phyloP scores from a whole-genome alignment of 208 protist species.

The Wallacemonas sp. region DNA sequence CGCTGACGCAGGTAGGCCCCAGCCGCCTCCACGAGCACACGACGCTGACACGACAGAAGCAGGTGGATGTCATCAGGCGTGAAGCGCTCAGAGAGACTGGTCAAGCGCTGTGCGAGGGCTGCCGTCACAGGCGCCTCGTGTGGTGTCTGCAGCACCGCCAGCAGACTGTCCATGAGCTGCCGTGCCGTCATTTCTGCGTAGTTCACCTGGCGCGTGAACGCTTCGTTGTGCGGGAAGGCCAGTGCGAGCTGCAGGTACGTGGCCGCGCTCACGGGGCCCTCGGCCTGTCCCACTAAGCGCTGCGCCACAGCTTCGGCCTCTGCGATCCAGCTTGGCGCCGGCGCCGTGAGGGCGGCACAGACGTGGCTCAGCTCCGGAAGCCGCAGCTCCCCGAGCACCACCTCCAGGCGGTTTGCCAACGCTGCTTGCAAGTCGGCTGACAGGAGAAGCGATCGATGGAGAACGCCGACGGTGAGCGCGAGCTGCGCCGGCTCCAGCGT shows the following conservation, averaged over 20 bases:
- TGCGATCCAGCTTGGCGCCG: slow-evolving; percentile 63
- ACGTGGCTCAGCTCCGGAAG: slow-evolving; percentile 82
- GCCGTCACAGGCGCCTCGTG: slow-evolving; percentile 38
- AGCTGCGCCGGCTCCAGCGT: slow-evolving; percentile 72
- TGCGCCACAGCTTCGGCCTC: slow-evolving; percentile 71
- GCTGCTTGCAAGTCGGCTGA: slow-evolving; percentile 38
- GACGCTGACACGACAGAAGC: slow-evolving; percentile 37
- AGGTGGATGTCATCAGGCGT: slow-evolving; percentile 64
- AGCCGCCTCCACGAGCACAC: slow-evolving; percentile 39
- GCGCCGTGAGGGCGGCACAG: slow-evolving; percentile 69
- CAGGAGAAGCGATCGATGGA: slow-evolving; percentile 71
- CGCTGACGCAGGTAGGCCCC: slow-evolving; percentile 44
- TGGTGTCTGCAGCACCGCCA: slow-evolving; percentile 28
- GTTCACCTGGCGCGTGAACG: slow-evolving; percentile 43
- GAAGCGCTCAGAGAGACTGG: slow-evolving; percentile 37
- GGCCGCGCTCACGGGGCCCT: slow-evolving; percentile 16
- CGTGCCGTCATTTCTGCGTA: slow-evolving; percentile 50
- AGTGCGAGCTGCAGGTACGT: slow-evolving; percentile 61
- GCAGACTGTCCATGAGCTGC: slow-evolving; percentile 72
- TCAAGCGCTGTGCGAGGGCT: slow-evolving; percentile 46
- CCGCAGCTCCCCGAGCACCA: slow-evolving; percentile 68
- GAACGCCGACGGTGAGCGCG: slow-evolving; percentile 76
- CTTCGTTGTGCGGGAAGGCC: slow-evolving; percentile 65
- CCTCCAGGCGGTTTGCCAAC: slow-evolving; percentile 68
- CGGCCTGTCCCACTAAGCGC: slow-evolving; percentile 33